These are phyloP conservation scores for Cyclaneusma minus DNA, from an alignment of 2,329 filamentous ascomycete genomes.

Conservation along the genomic window DNA sequence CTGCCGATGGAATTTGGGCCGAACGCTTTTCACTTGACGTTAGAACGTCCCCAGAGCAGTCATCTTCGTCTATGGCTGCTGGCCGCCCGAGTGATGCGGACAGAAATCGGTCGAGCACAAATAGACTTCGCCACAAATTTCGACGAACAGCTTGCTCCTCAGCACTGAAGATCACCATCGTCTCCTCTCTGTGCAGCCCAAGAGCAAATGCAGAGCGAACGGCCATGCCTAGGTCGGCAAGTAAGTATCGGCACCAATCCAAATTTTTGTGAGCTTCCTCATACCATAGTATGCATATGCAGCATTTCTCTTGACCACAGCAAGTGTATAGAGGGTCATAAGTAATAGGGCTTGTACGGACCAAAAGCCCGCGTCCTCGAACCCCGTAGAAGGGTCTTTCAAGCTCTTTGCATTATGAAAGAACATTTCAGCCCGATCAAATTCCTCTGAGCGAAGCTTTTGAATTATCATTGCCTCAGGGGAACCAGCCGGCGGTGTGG, in stretches of 20 bases:
- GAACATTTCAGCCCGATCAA: constrained; percentile 44
- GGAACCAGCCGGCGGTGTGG: constrained; percentile 32
- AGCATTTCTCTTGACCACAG: constrained; percentile 44
- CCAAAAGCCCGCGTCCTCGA: constrained; percentile 50
- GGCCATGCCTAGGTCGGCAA: constrained; percentile 36
- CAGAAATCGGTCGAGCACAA: constrained; percentile 47
- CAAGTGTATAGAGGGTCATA: constrained; percentile 49
- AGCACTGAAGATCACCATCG: constrained; percentile 33
- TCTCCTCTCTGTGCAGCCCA: constrained; percentile 45
- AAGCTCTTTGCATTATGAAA: constrained; percentile 42
- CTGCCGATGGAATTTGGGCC: constrained; percentile 11
- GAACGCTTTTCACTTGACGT: constrained; percentile 5
- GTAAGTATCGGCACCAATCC: constrained; percentile 3
- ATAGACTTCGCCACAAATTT: constrained; percentile 49
- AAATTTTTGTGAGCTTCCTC: too few relatives aligned
- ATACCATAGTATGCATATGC: constrained; percentile 46
- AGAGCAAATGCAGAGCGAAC: constrained; percentile 45
- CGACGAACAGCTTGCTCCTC: constrained; percentile 31
- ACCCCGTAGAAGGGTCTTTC: constrained; percentile 28
- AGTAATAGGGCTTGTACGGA: constrained; percentile 46
- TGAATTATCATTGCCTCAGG: constrained; percentile 33
- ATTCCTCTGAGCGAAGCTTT: constrained; percentile 29
- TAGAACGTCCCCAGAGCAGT: constrained; percentile 38
- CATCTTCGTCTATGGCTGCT: constrained; percentile 42
- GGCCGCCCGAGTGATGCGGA: constrained; percentile 47